Base-by-base conservation (phyloP, 352 stramenopile species). In the Blastocystis sp. region DNA sequence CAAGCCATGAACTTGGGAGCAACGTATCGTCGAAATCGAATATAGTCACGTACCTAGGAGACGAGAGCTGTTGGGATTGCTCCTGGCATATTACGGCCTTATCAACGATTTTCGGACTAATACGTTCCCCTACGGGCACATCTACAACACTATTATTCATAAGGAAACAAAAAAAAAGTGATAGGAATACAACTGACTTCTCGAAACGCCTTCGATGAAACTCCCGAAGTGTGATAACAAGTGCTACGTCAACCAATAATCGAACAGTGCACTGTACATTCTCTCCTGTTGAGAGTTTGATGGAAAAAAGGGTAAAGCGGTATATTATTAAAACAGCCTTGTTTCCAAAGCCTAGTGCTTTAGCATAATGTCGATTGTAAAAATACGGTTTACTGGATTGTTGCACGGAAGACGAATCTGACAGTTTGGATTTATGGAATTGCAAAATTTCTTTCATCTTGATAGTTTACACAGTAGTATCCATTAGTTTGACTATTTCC, bases 1-100 rank as follows among this genome's bases (percentile, higher is more conserved):
- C 79, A 7, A 91, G 59, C 90, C 90, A 91, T n/a, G 76, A 85
- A 69, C 76, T 91, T 16, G 76, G 47, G 13, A 91, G 64, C 13
- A 91, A 53, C 4, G 90, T 91, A 34, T 91, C 90, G 20, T 91
- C 90, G 45, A 76, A 91, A 79, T 91, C 90, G 43, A 91, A 90
- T 11, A 91, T 69, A 34, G 90, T 91, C 9, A 88, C 26, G 43
- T 85, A 24, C 18, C n/a, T 41, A 73, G 20, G 30, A 50, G 24
- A n/a, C 13, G 18, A 26, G 3, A 6, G 7, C 43, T 65, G 13
- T 30, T 13, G n/a, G 11, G 66, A 45, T 20, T 37, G 37, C 26
- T 24, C 20, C 26, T 75, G 7, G 3, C 18, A 7, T 16, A 26
- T n/a, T 34, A n/a, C 34, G 37, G n/a, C 39, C 16, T 47, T 20